These are phyloP conservation scores for Glycine latifolia DNA, from an alignment of 306 rosid species.

Conservation along the genomic window DNA sequence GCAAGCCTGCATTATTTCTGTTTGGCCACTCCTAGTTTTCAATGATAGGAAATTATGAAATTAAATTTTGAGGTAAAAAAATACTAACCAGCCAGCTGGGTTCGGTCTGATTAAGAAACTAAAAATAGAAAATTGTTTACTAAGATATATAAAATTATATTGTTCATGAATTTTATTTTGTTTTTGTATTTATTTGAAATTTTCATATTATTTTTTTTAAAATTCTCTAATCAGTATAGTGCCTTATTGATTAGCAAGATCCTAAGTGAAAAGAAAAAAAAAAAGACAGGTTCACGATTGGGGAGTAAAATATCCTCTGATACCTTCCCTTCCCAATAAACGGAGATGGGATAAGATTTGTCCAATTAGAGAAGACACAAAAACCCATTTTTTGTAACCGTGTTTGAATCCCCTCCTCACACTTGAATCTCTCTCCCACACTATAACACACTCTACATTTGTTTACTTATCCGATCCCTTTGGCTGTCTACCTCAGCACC, in stretches of 20 bases:
- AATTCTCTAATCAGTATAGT: too few species aligned
- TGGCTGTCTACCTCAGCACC: constrained; percentile 46
- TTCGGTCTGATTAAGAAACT: too few species aligned
- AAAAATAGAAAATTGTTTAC: too few species aligned
- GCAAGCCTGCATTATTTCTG: constrained; percentile 65
- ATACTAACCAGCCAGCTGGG: too few species aligned
- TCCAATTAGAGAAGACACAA: constrained; percentile 61
- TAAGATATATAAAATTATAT: too few species aligned
- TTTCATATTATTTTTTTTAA: too few species aligned
- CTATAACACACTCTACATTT: constrained; percentile 15
- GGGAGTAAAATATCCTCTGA: constrained; percentile 16
- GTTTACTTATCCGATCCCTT: constrained; percentile 50
- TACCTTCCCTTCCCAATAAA: constrained; percentile 74
- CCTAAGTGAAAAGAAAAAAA: neutral
- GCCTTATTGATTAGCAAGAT: too few species aligned
- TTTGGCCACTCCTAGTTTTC: constrained; percentile 65
- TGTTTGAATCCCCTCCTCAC: constrained; percentile 83
- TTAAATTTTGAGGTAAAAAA: neutral
- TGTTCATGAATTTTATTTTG: too few species aligned
- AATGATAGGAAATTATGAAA: constrained; percentile 31
- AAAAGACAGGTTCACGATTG: too few species aligned
- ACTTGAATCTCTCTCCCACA: constrained; percentile 44
- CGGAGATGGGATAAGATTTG: constrained; percentile 78
- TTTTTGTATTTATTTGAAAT: too few species aligned
- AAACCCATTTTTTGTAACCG: constrained; percentile 47